Conservation (phyloP, 148 eudicot genomes). For the Chenopodium quinoa region DNA sequence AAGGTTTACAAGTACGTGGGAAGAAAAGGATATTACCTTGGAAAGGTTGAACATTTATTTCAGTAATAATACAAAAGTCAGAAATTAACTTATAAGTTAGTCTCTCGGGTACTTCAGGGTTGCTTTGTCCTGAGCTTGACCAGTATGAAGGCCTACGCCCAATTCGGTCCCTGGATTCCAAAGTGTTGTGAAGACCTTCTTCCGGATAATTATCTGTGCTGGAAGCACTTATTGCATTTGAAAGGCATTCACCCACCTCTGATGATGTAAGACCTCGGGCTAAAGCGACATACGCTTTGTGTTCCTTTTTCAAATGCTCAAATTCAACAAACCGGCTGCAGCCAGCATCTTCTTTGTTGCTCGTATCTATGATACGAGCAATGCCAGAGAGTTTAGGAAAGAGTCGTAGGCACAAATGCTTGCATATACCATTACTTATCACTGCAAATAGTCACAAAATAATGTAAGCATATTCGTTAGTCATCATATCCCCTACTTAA, state of each 20-base stretch:
- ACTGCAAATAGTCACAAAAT: slow-evolving; percentile 46
- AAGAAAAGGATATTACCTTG: slow-evolving; percentile 40
- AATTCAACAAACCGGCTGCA: slow-evolving; percentile 39
- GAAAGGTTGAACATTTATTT: slow-evolving; percentile 64
- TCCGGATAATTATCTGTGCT: slow-evolving; percentile 83
- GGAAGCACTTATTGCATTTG: slow-evolving; percentile 69
- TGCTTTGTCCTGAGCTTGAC: slow-evolving; percentile 74
- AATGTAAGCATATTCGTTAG: neutral
- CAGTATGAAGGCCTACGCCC: slow-evolving; percentile 59
- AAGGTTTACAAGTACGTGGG: neutral
- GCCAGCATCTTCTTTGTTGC: slow-evolving; percentile 33
- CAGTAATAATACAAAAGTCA: slow-evolving; percentile 62
- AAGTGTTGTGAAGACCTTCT: slow-evolving; percentile 66
- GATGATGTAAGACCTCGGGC: slow-evolving; percentile 45
- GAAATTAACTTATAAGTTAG: slow-evolving; percentile 55
- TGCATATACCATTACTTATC: slow-evolving; percentile 58
- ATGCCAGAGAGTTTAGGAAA: slow-evolving; percentile 61
- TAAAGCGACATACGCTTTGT: slow-evolving; percentile 50
- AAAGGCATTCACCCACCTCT: slow-evolving; percentile 47
- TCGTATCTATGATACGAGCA: slow-evolving; percentile 32
- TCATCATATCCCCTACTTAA: neutral
- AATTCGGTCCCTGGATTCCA: slow-evolving; percentile 59
- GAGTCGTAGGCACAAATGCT: slow-evolving; percentile 53
- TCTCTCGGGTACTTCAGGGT: slow-evolving; percentile 71
- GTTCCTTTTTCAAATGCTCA: slow-evolving; percentile 50